These are phyloP conservation scores for Cornus suecica DNA, from an alignment of 148 eudicot species.

Conservation along the genomic window DNA sequence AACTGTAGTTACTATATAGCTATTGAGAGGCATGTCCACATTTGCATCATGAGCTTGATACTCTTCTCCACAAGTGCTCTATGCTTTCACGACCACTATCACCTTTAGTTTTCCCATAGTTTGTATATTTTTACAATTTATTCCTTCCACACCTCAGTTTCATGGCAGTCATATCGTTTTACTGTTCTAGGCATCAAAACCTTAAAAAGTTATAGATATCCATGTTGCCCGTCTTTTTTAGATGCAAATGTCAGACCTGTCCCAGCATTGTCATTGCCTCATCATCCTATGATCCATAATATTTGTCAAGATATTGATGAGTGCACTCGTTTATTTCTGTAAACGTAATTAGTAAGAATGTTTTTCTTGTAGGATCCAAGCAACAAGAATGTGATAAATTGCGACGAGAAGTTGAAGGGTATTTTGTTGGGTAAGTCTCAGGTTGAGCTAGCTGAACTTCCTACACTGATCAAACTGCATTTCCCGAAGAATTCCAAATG, in stretches of 20 bases:
- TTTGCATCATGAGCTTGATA: too few species aligned
- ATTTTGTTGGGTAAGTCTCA: slow-evolving; percentile 72
- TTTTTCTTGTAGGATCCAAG: slow-evolving; percentile 58
- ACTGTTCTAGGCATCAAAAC: too few species aligned
- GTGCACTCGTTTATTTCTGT: background rate
- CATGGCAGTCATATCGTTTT: too few species aligned
- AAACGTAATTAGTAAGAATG: slow-evolving; percentile 12
- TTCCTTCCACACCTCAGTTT: too few species aligned
- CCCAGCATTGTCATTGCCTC: background rate
- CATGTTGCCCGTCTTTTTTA: too few species aligned
- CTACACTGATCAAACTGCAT: slow-evolving; percentile 82
- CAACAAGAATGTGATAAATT: slow-evolving; percentile 67
- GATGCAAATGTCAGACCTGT: background rate
- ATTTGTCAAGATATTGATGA: background rate
- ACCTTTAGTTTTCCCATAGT: too few species aligned
- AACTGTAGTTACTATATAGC: too few species aligned
- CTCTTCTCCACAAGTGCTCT: too few species aligned
- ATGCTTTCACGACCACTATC: too few species aligned
- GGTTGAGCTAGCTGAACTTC: slow-evolving; percentile 84
- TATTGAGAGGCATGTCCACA: too few species aligned
- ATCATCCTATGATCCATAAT: background rate
- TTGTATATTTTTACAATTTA: too few species aligned
- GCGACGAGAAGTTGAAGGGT: slow-evolving; percentile 87
- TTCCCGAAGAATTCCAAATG: slow-evolving; percentile 73
- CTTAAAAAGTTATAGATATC: too few species aligned